Evolutionary conservation across 805 yeast species (phyloP), one percentile per base, ranked within the genome.

Genomic region (Metschnikowia anglica): DNA sequence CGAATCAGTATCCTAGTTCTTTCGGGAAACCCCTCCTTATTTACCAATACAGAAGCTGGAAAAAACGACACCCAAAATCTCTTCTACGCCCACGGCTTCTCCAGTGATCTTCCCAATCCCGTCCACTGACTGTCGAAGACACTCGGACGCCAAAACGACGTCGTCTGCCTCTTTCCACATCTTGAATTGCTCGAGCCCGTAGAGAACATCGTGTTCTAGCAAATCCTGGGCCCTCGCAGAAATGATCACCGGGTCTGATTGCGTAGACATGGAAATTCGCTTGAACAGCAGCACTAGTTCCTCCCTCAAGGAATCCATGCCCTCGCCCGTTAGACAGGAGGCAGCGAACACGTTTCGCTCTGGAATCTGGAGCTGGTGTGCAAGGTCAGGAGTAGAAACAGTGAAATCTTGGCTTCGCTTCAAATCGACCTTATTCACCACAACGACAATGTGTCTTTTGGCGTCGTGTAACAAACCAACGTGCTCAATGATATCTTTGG

Each of bases 91-190:
- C 11, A 91, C 80, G 0, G 88, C 77, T 29, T 86, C 85, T 1
- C 98, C 99, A 0, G 97, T 90, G 19, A 93, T 85, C 56, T 83
- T 86, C 0, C 97, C 97, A 28, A 93, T 85, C 0, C 97, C 97
- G 11, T 84, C 88, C 15, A 84, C 80, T 0, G 96, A 81, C 37
- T 75, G 75, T 37, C 76, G 75, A 29, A 93, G 68, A 42, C 85
- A 82, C 46, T 91, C 96, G 0, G 87, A 69, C 0, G 96, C 95
- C 28, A 88, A 60, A 0, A 88, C 91, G 1, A 88, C 79, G 52
- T 90, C 97, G 31, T 78, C 78, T 13, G 69, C 62, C 3, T 72
- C 65, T 39, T 70, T 74, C 58, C 74, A 74, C 1, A 57, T 43
- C 13, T 74, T 56, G 56, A 86, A 88, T 45, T 80, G 81, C n/a